Evolutionary conservation across 1,284 basidiomycete species (phyloP), one percentile per base, ranked within the genome.

Genomic region (Cryptococcus floricola): DNA sequence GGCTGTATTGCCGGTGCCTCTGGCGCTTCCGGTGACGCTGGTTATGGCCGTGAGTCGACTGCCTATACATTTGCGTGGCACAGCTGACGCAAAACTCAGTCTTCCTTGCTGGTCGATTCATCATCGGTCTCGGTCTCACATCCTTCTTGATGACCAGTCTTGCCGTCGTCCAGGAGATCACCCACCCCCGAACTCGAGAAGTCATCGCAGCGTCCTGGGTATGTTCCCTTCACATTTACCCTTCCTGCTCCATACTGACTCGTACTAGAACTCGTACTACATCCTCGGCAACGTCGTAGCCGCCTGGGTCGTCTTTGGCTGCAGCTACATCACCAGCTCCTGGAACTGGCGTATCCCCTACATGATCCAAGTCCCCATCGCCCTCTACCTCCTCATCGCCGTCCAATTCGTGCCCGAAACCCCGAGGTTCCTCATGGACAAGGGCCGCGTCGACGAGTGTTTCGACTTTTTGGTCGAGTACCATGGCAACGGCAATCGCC

Each of bases 391-490:
- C 49, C 70, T 78, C 47, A 69, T 78, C 56, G 75, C 72, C 9
- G 73, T 77, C 4, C 75, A 77, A 60, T 77, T 78, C 58, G 73
- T 77, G 5, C 77, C 77, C 31, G 77, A 78, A 57, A 76, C 73
- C 1, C 75, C 75, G 9, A 67, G 75, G 39, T 77, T 73, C 65
- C 64, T 77, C 34, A 57, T 74, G 45, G 58, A 60, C 53, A 67
- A 76, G 51, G 71, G 69, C 25, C 58, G 65, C 6, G 83, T 87
- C 46, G 81, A 80, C 0, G 88, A 90, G 63, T 89, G 89, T 0
- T 80, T 90, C 34, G 77, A 85, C 60, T 84, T 91, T 62, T 80
- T 92, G 39, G 86, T 88, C 25, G 85, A 89, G 66, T 82, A 90
- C 27, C 89, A 91, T 68, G 89, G 88, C 48, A 77, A 80, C 39